Base-by-base conservation (phyloP, 2,329 filamentous ascomycete species). In the Rugonectria rugulosa region DNA sequence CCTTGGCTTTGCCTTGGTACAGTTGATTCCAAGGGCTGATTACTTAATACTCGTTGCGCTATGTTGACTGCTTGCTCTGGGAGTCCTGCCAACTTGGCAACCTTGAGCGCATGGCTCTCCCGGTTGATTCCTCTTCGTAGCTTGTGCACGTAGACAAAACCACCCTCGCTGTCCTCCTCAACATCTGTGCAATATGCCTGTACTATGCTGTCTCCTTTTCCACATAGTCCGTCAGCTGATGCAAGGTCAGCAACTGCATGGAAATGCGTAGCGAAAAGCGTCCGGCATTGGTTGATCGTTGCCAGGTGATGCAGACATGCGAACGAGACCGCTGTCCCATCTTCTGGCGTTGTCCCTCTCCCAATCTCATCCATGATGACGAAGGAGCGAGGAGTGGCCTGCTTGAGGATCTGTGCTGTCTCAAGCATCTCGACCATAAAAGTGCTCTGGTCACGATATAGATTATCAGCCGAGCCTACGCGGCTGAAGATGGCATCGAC, bases 391-490 rank as follows among this genome's bases (percentile, higher is more conserved):
- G 87, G 77, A 1, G 94, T 98, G 0, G 95, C 94, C 63, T 90
- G 83, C 57, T 89, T 90, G 47, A 99, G 81, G 48, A 99, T 99
- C 21, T 89, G 83, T 2, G 94, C 93, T 17, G 95, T 97, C 75
- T 99, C 95, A 2, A 97, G 83, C 95, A 99, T 99, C 77, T 99
- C 95, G 1, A 98, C 92, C 95, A 99, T 98, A 75, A 99, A 99
- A 0, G 96, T 99, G 48, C 92, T 97, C 73, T 98, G 93, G 76
- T 97, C 90, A 45, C 87, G 86, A 77, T 90, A 97, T n/a, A 99
- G 81, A 71, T 97, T 94, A 73, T 99, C 96, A 2, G 94, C 95
- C 1, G 92, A 96, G 2, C 95, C 95, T 19, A 96, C 89, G 70
- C 95, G 90, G 70, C 89, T 95, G 78, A 96, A 98, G 49, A 99